Conservation (phyloP, 2,329 filamentous ascomycete genomes). For the Aspergillus persii region DNA sequence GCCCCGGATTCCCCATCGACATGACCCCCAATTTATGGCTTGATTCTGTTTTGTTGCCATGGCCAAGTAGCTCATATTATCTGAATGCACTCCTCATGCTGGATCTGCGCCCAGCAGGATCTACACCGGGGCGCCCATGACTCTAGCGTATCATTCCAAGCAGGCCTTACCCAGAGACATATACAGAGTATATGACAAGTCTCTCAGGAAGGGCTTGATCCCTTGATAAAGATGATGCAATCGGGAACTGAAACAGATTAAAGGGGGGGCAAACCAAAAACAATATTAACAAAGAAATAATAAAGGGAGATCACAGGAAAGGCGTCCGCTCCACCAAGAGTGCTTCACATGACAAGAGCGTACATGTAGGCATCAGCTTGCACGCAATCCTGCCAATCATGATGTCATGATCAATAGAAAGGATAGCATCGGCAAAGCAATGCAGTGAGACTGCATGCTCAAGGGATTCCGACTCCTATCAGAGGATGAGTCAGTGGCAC, state of each 20-base stretch:
- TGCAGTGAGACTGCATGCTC: background rate
- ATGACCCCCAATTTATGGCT: background rate
- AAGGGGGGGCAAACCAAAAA: no score
- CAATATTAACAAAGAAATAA: background rate
- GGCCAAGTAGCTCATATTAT: background rate
- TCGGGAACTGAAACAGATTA: background rate
- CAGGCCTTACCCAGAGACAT: background rate
- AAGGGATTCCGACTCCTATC: background rate
- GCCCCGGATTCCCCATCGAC: background rate
- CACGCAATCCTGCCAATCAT: background rate
- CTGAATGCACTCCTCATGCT: background rate
- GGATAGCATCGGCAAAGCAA: background rate
- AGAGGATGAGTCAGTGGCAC: background rate
- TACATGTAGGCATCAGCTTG: background rate
- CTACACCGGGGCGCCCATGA: background rate
- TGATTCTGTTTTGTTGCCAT: background rate
- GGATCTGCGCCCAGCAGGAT: background rate
- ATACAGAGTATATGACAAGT: background rate
- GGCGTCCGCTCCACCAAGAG: background rate
- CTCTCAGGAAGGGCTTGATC: background rate
- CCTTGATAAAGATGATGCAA: background rate
- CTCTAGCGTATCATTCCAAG: background rate
- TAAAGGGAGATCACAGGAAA: background rate
- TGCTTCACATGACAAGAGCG: background rate
- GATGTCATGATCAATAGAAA: background rate